Evolutionary conservation across 805 yeast species (phyloP).

Genomic region (Teunomyces cretensis): DNA sequence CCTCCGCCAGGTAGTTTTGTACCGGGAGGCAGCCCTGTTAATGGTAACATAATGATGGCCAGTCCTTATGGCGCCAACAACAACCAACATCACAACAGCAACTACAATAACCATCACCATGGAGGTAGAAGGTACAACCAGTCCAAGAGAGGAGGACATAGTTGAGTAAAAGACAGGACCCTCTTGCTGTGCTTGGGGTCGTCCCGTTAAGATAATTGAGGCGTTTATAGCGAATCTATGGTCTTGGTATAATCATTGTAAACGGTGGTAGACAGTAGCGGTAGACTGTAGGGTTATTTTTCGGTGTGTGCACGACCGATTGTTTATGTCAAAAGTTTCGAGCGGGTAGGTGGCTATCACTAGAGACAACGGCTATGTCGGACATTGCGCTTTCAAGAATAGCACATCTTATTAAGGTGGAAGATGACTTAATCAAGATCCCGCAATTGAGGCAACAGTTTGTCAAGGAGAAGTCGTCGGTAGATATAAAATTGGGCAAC

Average conservation of each 20-base stretch:
- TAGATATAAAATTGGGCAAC: slow-evolving; percentile 72
- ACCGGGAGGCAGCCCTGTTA: slow-evolving; percentile 29
- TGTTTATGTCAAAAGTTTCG: background rate
- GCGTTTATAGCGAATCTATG: background rate
- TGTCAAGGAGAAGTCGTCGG: slow-evolving; percentile 65
- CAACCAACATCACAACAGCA: slow-evolving; percentile 7
- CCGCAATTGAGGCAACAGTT: slow-evolving; percentile 54
- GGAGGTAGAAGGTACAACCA: slow-evolving; percentile 13
- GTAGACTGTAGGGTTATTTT: background rate
- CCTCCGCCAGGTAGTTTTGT: slow-evolving; percentile 31
- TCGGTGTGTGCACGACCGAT: background rate
- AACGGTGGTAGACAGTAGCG: no score
- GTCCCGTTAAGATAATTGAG: background rate
- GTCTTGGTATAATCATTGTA: background rate
- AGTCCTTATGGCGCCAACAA: slow-evolving; percentile 10
- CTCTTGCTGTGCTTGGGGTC: background rate
- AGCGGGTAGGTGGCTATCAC: background rate
- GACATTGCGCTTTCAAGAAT: slow-evolving; percentile 42
- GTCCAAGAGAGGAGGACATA: slow-evolving; percentile 13
- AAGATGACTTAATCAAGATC: slow-evolving; percentile 57
- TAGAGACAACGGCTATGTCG: slow-evolving; percentile 24
- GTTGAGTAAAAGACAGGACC: background rate
- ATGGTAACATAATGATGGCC: slow-evolving; percentile 24
- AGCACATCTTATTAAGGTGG: slow-evolving; percentile 39
- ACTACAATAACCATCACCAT: slow-evolving; percentile 4